Base-by-base conservation (phyloP, 140 eudicot genomes). In the Eryngium alpinum region DNA sequence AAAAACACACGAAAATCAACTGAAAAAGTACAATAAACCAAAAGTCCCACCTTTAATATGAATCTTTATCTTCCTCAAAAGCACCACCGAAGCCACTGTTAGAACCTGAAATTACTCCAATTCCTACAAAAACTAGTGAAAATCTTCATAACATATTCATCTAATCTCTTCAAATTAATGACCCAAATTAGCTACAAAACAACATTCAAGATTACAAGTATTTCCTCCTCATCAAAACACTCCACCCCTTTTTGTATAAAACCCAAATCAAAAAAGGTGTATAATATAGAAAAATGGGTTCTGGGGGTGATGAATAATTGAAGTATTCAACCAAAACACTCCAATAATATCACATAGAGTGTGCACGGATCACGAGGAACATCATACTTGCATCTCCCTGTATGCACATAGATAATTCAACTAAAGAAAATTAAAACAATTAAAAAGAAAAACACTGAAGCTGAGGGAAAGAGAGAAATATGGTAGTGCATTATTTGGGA, bases 321-420 rank as follows among this genome's bases (percentile, higher is more conserved):
- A 81, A 88, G 88, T 75, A 78, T 78, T 83, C 67, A 85, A 81
- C 86, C 87, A 85, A 87, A 84, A 85, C 89, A 92, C 78, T 90
- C 89, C 88, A 89, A 81, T 43, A 90, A 83, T 83, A 87, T 88
- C 89, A 85, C 81, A 79, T 79, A 84, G 86, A 87, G 82, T 85
- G 51, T 49, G 87, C 90, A 81, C 88, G 77, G 85, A 87, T 89
- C 90, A 75, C 89, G 81, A 86, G 87, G 83, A 88, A 75, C 78
- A 77, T 82, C 78, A 67, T 60, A 83, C 84, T 74, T 75, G 79
- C 57, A 72, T 76, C 38, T 83, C 33, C 65, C 57, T 65, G 10
- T 74, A 51, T 82, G 49, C 38, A 75, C 22, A 67, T 72, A 71
- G 66, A 62, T 84, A 24, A 60, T 78, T 81, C 71, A 62, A 82